A percentile compares a stretch with the other conserved stretches of the same genome.
Evolutionary conservation across 176 grass and related monocot species (phyloP).

Genomic region (Rhynchospora breviuscula): DNA sequence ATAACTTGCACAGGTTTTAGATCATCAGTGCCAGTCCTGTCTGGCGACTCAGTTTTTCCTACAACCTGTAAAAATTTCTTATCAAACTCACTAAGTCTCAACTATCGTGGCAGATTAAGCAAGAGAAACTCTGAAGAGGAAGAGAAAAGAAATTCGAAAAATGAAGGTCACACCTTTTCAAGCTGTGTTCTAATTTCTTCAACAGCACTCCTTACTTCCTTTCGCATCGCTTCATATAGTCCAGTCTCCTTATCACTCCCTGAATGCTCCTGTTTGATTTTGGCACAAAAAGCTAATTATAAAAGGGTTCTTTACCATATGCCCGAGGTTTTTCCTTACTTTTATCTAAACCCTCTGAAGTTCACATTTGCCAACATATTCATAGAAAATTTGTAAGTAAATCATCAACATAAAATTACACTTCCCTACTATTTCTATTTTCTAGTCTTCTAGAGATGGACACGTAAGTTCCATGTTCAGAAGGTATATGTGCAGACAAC

Average conservation of each 20-base stretch:
- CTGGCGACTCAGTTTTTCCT: slow-evolving; percentile 51
- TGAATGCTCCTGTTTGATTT: slow-evolving; percentile 35
- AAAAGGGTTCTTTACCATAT: not conserved
- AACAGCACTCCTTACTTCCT: slow-evolving; percentile 86
- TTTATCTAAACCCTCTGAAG: not conserved
- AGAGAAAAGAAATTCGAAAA: not conserved
- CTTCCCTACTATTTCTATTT: not conserved
- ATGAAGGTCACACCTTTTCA: slow-evolving; percentile 54
- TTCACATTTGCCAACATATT: not conserved
- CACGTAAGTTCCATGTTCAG: not conserved
- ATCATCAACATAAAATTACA: not conserved
- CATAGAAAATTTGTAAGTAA: not conserved
- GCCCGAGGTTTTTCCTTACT: not conserved
- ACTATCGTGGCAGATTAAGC: not conserved
- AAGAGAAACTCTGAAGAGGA: slow-evolving; percentile 7
- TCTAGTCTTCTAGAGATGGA: not conserved
- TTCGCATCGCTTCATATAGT: slow-evolving; percentile 71
- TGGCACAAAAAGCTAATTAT: not conserved
- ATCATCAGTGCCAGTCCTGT: slow-evolving; percentile 27
- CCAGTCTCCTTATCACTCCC: slow-evolving; percentile 23
- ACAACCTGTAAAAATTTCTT: slow-evolving; percentile 36
- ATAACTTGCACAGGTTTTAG: slow-evolving; percentile 71
- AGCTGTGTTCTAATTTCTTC: slow-evolving; percentile 78
- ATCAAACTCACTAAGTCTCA: not conserved
- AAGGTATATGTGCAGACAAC: not conserved